Percentiles rank a stretch among this genome's conserved stretches.
These are phyloP conservation scores for Artomyces pyxidatus DNA, from an alignment of 768 basidiomycete genomes.

Conservation along the genomic window DNA sequence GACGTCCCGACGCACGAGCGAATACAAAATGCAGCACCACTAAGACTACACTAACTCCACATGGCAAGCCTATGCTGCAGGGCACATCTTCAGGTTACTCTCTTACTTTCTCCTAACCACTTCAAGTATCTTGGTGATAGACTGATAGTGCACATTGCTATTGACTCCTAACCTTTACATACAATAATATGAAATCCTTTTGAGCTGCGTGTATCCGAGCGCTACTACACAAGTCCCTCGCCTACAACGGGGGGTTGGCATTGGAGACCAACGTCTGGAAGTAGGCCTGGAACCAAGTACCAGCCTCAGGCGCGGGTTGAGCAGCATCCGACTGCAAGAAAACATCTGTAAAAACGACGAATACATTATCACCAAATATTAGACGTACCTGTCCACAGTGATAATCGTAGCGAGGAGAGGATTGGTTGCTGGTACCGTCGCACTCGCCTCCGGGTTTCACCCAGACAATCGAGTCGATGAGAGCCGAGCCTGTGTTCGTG, in stretches of 20 bases:
- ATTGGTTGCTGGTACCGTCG: conserved; percentile 52
- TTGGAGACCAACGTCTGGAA: conserved; percentile 46
- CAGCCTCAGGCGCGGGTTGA: conserved; percentile 52
- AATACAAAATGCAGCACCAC: too few species aligned
- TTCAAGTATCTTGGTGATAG: too few species aligned
- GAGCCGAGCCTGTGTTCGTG: conserved; percentile 40
- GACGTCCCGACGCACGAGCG: too few species aligned
- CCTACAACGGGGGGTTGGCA: conserved; percentile 47
- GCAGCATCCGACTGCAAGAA: conserved; percentile 36
- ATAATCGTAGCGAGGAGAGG: conserved; percentile 42
- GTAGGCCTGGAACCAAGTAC: conserved; percentile 64
- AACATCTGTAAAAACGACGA: conserved; percentile 3
- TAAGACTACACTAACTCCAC: too few species aligned
- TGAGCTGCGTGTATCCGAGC: too few species aligned
- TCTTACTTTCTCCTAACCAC: too few species aligned
- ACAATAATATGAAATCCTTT: conserved; percentile 1
- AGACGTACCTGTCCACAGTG: conserved; percentile 40
- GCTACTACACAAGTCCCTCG: background rate
- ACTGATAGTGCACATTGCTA: too few species aligned
- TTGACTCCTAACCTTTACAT: background rate
- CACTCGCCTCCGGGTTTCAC: conserved; percentile 64
- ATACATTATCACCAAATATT: background rate
- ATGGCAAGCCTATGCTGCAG: too few species aligned
- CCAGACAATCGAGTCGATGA: conserved; percentile 58
- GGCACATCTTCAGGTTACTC: too few species aligned